Evolutionary conservation across 108 stramenopile species (phyloP), one percentile per base, ranked within the genome.

Genomic region (Bacterosira constricta): DNA sequence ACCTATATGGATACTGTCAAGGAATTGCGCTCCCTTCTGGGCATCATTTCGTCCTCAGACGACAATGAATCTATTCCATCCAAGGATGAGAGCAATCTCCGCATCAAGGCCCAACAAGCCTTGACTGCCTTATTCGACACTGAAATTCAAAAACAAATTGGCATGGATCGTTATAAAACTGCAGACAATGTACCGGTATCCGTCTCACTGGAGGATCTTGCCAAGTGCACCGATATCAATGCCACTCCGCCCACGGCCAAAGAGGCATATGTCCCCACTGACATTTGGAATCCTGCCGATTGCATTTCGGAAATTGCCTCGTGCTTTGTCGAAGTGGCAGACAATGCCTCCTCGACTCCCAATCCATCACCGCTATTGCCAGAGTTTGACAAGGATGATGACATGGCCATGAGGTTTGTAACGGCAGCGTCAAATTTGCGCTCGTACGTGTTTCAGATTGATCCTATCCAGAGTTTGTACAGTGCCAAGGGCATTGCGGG

Each of bases 401-500:
- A 69, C 51, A 52, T 98, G 54, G 89, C 92, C 59, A 97, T 99
- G 98, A 63, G 85, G 49, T 98, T 98, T 66, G 97, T 99, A 7
- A 92, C 98, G 15, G 96, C 96, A 6, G 83, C 97, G 15, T 87
- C 95, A 44, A 97, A 98, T 73, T 76, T 98, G n/a, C 88, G 99
- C 6, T 81, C 85, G 36, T 72, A 77, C 36, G 83, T 94, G 8
- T 99, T 99, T 85, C 71, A 85, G 15, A 97, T 97, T 78, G 80
- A 88, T 36, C 91, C 90, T 23, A 71, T 91, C 36, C 91, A 93
- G 77, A 82, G 82, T 47, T 68, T 86, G 23, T 96, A 99, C 69
- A 83, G 81, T 42, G 92, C 95, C 80, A 99, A 98, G 85, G 98
- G 99, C 29, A 97, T 98, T 49, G 99, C 98, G 11, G 98, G 98